Conservation (phyloP, 306 rosid genomes). For the Lathyrus sativus region DNA sequence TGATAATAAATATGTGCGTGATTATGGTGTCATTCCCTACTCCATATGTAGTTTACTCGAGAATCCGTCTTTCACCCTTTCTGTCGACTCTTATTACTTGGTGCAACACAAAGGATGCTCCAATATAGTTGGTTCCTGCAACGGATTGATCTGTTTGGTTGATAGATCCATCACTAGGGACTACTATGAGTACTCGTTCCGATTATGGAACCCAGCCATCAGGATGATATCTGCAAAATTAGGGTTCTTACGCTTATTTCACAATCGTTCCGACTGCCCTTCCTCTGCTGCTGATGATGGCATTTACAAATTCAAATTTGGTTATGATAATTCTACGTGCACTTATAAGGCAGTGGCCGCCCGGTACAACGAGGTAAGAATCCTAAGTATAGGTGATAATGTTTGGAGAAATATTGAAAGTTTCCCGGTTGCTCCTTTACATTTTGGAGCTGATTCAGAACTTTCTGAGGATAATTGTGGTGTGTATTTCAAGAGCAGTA, state of each 20-base stretch:
- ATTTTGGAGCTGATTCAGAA: no score
- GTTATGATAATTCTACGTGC: not conserved
- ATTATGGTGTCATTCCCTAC: no score
- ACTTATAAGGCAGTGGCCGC: not conserved
- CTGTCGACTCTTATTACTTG: no score
- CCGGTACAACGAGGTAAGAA: not conserved
- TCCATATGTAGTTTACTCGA: no score
- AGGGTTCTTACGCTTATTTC: not conserved
- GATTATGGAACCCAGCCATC: not conserved
- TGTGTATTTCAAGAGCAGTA: not conserved
- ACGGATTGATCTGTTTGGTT: not conserved
- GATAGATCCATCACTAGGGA: not conserved
- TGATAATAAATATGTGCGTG: no score
- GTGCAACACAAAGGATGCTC: not conserved
- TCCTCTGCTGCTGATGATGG: not conserved
- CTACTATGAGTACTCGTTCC: not conserved
- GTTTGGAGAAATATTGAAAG: not conserved
- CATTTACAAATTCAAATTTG: not conserved
- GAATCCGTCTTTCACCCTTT: no score
- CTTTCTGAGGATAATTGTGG: not conserved
- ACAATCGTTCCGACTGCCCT: not conserved
- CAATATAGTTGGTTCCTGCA: not conserved
- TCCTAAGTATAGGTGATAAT: not conserved
- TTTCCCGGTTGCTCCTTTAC: not conserved
- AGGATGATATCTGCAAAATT: not conserved